Percentiles rank a stretch among this genome's conserved stretches.
These are phyloP conservation scores for Aspergillus nanangensis DNA, from an alignment of 495 filamentous ascomycete species.

Conservation along the genomic window DNA sequence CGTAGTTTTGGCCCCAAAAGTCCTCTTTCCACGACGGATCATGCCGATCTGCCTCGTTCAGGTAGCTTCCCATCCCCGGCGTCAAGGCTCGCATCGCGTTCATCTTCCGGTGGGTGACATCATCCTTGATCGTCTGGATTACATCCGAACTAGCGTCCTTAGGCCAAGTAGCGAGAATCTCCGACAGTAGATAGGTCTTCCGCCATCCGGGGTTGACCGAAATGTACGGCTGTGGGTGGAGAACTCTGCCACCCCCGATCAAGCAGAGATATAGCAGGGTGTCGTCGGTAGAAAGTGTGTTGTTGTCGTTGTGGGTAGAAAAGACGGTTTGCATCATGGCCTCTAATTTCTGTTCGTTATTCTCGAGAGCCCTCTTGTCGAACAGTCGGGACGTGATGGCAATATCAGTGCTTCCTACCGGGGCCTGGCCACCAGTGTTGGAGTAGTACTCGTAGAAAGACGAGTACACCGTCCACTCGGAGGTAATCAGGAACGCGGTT, in stretches of 20 bases:
- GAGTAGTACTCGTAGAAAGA: slow-evolving; percentile 31
- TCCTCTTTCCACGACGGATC: slow-evolving; percentile 12
- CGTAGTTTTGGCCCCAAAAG: slow-evolving; percentile 27
- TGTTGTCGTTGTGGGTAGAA: no score
- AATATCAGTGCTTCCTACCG: slow-evolving; percentile 14
- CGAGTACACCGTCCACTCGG: slow-evolving; percentile 23
- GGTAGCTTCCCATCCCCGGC: slow-evolving; percentile 31
- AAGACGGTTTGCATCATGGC: no score
- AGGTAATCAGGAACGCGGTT: slow-evolving; percentile 22
- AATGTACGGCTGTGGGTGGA: slow-evolving; percentile 21
- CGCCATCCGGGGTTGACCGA: slow-evolving; percentile 43
- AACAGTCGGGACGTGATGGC: slow-evolving; percentile 36
- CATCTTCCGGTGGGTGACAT: slow-evolving; percentile 49
- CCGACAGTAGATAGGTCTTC: slow-evolving; percentile 30
- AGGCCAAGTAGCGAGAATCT: slow-evolving; percentile 27
- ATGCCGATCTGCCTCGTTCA: slow-evolving; percentile 26
- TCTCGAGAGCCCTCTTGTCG: slow-evolving; percentile 24
- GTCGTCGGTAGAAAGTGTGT: no score
- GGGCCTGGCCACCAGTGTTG: slow-evolving; percentile 21
- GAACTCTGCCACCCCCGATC: slow-evolving; percentile 35
- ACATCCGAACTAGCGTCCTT: slow-evolving; percentile 28
- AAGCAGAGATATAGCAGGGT: no score
- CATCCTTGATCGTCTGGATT: slow-evolving; percentile 34
- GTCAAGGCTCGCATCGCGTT: slow-evolving; percentile 30
- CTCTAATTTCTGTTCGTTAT: slow-evolving; percentile 21